Base-by-base conservation (phyloP, 176 grass and related monocot species). In the Aegilops tauschii region DNA sequence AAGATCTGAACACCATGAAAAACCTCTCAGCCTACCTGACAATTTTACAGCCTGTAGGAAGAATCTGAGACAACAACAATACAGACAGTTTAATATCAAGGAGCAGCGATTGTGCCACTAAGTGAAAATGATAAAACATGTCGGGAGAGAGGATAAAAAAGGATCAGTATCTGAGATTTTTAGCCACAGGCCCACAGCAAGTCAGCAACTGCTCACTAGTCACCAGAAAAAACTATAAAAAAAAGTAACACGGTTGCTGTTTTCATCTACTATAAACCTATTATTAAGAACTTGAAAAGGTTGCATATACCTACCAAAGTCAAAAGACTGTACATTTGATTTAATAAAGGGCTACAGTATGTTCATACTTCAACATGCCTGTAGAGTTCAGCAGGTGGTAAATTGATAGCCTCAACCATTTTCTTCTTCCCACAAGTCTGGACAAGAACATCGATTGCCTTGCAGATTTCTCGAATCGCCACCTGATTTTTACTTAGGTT, bases 291-390 rank as follows among this genome's bases (percentile, higher is more conserved):
- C 52, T 70, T 86, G 23, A 65, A 80, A 78, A 23, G 61, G 3
- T 78, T 77, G 44, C 12, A 70, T 12, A 83, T 29, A 17, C 32
- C 50, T 67, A 80, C 61, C 5, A 66, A 78, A 64, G 9, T 80
- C 13, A 68, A 69, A 85, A 84, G 20, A 42, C 21, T 89, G n/a
- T 66, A 82, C 14, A 77, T 25, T 77, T 49, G 16, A 65, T 49
- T 30, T 54, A 91, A 77, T 44, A 72, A 88, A 86, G 86, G 80
- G 70, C 9, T 81, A 49, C 76, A 40, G 80, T 80, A 44, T 70
- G 67, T 84, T 37, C 93, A 32, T 98, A 98, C 96, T 93, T 98
- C 96, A 87, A 98, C 96, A 89, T 94, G 96, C 88, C 88, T 98
- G 93, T 98, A 94, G 61, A 98, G 90, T 85, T 96, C 96, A 74